Evolutionary conservation across 805 yeast genomes (phyloP).

Genomic region (Metschnikowia lochheadii): DNA sequence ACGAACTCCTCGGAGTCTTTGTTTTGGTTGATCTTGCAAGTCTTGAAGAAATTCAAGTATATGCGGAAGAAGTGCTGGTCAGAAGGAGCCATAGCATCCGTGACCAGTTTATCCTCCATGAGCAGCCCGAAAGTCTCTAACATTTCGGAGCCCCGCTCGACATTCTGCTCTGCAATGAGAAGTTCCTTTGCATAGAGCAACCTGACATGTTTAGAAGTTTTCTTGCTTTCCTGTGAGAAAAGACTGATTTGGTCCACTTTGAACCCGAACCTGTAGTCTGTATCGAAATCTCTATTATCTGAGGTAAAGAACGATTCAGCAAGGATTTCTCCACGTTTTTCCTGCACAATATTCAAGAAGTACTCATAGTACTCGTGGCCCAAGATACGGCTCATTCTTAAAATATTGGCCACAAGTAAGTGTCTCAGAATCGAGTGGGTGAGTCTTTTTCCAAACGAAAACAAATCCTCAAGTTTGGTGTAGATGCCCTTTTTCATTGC

Average conservation of each 20-base stretch:
- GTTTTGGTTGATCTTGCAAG: constrained; percentile 20
- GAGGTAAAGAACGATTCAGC: constrained; percentile 15
- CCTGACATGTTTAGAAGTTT: constrained; percentile 27
- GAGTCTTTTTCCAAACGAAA: constrained; percentile 54
- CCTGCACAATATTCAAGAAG: constrained; percentile 20
- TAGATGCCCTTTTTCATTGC: constrained; percentile 59
- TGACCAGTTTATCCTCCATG: constrained; percentile 13
- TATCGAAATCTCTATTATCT: constrained; percentile 61
- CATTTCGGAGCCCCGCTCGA: constrained; percentile 22
- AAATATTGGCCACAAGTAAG: constrained; percentile 29
- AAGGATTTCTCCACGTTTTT: constrained; percentile 13
- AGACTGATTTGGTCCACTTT: constrained; percentile 21
- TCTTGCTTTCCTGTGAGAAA: constrained; percentile 17
- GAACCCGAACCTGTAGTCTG: constrained; percentile 51
- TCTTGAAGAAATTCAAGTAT: constrained; percentile 24
- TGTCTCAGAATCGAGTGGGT: constrained; percentile 46
- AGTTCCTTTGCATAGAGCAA: constrained; percentile 38
- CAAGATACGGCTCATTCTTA: constrained; percentile 30
- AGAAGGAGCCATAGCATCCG: constrained; percentile 16
- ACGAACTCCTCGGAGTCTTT: constrained; percentile 22
- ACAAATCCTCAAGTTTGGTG: constrained; percentile 63
- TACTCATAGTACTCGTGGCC: constrained; percentile 29
- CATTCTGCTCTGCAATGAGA: constrained; percentile 31
- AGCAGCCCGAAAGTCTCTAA: constrained; percentile 25
- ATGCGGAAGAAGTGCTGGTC: constrained; percentile 27